phyloP scores from a whole-genome alignment of 208 protist species.

The Leishmania guyanensis region DNA sequence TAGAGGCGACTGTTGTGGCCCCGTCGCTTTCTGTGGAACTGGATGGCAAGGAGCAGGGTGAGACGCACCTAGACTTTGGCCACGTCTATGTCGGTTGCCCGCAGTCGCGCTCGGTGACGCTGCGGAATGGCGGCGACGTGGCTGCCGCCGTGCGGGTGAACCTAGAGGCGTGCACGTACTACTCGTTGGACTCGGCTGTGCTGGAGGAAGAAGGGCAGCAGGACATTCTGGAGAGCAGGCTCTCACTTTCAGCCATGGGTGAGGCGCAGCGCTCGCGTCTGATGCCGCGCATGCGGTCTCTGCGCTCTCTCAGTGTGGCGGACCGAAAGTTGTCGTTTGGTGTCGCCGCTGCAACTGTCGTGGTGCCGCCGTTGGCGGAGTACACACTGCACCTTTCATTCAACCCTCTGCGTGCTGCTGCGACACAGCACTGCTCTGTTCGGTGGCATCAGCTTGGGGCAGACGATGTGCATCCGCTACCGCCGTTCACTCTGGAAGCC shows the following conservation, averaged over 20 bases:
- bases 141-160: conserved; percentile 83
- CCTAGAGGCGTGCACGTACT: conserved; percentile 45
- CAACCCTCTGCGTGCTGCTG: conserved; percentile 18
- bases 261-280: conserved; percentile 22
- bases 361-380: conserved; percentile 28
- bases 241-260: neutral
- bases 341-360: conserved; percentile 7
- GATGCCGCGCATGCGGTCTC: conserved; percentile 16
- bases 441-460: conserved; percentile 75
- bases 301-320: conserved; percentile 8
- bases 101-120: conserved; percentile 43
- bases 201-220: conserved; percentile 13
- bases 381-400: conserved; percentile 29
- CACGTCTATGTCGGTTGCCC: conserved; percentile 81
- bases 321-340: conserved; percentile 6
- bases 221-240: conserved; percentile 8
- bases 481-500: conserved; percentile 59
- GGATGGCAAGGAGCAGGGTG: conserved; percentile 52
- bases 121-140: conserved; percentile 86
- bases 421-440: conserved; percentile 40
- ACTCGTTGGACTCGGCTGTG: conserved; percentile 38
- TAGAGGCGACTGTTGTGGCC: conserved; percentile 76
- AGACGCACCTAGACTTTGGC: conserved; percentile 88
- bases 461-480: conserved; percentile 65
- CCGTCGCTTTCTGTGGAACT: conserved; percentile 58